Conservation (phyloP, 2,329 filamentous ascomycete species). For the Calonectria pseudoturangicola region DNA sequence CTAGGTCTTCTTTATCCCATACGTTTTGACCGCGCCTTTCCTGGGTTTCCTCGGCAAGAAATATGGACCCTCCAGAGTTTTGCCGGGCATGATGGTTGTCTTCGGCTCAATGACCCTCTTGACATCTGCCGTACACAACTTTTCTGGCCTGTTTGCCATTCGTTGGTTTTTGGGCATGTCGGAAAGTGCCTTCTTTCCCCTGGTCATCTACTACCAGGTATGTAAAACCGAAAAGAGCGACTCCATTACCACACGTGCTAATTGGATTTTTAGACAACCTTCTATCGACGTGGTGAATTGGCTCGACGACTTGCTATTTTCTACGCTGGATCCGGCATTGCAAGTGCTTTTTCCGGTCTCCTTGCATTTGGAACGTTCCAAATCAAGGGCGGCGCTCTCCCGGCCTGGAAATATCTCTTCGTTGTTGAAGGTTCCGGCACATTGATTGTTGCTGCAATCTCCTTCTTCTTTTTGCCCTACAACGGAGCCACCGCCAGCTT, state of each 20-base stretch:
- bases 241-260: background rate
- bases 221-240: background rate
- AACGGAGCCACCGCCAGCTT: constrained; percentile 80
- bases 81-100: constrained; percentile 82
- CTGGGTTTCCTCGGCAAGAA: constrained; percentile 80
- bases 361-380: constrained; percentile 70
- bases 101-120: constrained; percentile 82
- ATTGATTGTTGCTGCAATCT: constrained; percentile 77
- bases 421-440: constrained; percentile 75
- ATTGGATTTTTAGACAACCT: constrained; percentile 62
- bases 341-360: constrained; percentile 73
- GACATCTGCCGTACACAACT: constrained; percentile 69
- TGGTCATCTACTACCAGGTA: constrained; percentile 68
- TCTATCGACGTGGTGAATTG: constrained; percentile 69
- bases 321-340: constrained; percentile 85
- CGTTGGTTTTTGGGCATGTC: constrained; percentile 72
- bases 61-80: constrained; percentile 78
- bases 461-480: constrained; percentile 81
- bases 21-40: constrained; percentile 80
- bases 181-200: constrained; percentile 74
- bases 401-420: constrained; percentile 70
- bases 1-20: constrained; percentile 82
- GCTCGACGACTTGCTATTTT: constrained; percentile 76
- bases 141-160: constrained; percentile 69
- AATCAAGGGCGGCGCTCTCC: constrained; percentile 62